Conservation (phyloP, 345 rosid species). For the Melaleuca alternifolia region DNA sequence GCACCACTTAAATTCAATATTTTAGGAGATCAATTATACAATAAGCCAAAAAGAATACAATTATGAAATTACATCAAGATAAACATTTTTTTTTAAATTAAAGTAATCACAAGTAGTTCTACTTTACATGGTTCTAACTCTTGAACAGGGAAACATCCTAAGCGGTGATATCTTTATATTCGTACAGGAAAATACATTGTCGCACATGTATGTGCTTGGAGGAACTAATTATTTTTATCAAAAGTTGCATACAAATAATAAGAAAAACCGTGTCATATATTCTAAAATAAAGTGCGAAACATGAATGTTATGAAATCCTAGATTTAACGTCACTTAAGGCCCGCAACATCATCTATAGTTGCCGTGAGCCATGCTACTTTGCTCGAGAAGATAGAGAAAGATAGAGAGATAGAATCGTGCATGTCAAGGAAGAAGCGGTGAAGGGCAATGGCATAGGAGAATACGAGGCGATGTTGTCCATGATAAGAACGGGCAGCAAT, state of each 20-base stretch:
- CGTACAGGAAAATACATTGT: not conserved
- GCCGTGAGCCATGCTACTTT: not conserved
- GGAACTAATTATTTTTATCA: not conserved
- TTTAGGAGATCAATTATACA: too few species aligned
- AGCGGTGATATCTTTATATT: not conserved
- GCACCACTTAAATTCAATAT: too few species aligned
- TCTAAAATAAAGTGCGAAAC: not conserved
- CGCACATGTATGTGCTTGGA: not conserved
- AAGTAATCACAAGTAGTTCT: not conserved
- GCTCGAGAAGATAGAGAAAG: not conserved
- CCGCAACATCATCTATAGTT: not conserved
- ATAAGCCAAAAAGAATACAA: too few species aligned
- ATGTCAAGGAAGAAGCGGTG: not conserved
- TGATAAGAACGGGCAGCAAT: not conserved
- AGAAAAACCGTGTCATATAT: not conserved
- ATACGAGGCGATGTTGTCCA: not conserved
- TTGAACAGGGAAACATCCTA: not conserved
- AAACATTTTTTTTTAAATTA: not conserved
- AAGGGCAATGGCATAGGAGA: not conserved
- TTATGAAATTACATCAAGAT: too few species aligned
- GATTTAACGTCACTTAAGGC: not conserved
- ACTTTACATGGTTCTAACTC: not conserved
- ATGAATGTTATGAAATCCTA: not conserved
- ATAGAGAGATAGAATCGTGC: not conserved
- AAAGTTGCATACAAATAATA: not conserved